Evolutionary conservation across 306 rosid species (phyloP).

Genomic region (Trifolium pratense): DNA sequence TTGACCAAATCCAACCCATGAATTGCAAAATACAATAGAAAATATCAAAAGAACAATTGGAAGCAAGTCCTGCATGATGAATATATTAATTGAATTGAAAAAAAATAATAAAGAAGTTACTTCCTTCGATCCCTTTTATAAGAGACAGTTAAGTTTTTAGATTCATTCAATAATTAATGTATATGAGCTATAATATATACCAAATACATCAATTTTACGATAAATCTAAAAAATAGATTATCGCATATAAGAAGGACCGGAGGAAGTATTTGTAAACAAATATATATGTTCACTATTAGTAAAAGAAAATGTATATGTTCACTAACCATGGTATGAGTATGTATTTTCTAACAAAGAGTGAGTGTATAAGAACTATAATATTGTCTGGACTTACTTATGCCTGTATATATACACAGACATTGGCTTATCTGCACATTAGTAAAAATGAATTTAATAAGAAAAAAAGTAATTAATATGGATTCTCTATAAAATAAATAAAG

Average conservation of each 20-base stretch:
- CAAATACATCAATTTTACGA: no score
- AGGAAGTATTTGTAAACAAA: no score
- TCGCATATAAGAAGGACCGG: no score
- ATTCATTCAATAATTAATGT: no score
- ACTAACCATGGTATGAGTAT: background rate
- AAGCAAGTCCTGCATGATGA: conserved; percentile 14
- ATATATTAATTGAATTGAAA: background rate
- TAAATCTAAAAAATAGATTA: no score
- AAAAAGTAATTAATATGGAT: background rate
- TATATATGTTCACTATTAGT: no score
- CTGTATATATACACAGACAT: background rate
- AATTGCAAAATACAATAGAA: conserved; percentile 17
- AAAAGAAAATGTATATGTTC: no score
- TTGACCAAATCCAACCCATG: conserved; percentile 4
- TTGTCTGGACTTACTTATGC: background rate
- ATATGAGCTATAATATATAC: no score
- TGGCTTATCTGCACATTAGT: background rate
- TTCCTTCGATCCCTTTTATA: no score
- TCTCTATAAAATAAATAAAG: background rate
- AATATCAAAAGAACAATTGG: background rate
- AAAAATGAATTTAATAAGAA: background rate
- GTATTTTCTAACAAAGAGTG: background rate
- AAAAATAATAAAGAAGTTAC: no score
- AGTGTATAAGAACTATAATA: background rate
- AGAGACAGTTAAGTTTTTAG: no score